Percentiles rank a stretch among this genome's conserved stretches.
phyloP scores from a whole-genome alignment of 2,329 filamentous ascomycete genomes.

The Colletotrichum filicis region DNA sequence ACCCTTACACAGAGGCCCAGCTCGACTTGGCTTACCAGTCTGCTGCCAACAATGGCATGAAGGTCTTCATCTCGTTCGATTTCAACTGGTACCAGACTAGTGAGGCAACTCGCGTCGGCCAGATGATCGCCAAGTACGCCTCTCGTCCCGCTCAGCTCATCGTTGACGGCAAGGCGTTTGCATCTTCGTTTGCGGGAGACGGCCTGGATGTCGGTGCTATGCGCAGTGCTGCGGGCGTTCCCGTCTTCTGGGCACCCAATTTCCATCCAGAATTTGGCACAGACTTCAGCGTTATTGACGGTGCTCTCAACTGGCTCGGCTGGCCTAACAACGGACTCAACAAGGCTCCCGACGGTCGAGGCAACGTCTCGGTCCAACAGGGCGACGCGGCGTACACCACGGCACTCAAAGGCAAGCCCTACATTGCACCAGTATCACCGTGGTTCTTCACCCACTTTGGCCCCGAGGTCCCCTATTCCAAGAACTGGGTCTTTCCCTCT shows the following conservation, averaged over 20 bases:
- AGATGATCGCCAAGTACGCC: conserved; percentile 55
- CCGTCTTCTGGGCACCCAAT: conserved; percentile 62
- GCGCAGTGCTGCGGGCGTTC: conserved; percentile 51
- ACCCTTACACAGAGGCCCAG: conserved; percentile 56
- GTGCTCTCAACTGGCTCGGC: conserved; percentile 57
- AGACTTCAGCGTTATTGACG: conserved; percentile 52
- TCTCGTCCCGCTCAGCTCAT: conserved; percentile 56
- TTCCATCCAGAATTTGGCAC: conserved; percentile 51
- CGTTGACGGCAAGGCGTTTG: conserved; percentile 50
- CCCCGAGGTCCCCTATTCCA: conserved; percentile 52
- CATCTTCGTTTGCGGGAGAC: conserved; percentile 64
- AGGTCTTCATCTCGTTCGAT: conserved; percentile 62
- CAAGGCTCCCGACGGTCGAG: conserved; percentile 57
- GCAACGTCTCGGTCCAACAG: neutral
- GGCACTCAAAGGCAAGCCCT: conserved; percentile 54
- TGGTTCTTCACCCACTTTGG: conserved; percentile 62
- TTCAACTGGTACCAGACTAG: neutral
- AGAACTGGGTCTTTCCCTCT: conserved; percentile 69
- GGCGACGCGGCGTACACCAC: conserved; percentile 45
- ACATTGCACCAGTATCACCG: conserved; percentile 55
- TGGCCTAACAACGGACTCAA: conserved; percentile 59
- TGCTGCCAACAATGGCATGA: conserved; percentile 58
- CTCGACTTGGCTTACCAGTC: conserved; percentile 61
- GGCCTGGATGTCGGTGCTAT: conserved; percentile 55
- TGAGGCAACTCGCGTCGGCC: neutral